A percentile compares a stretch with the other conserved stretches of the same genome.
These are phyloP conservation scores for Cryomyces antarcticus DNA, from an alignment of 495 filamentous ascomycete species.

Conservation along the genomic window DNA sequence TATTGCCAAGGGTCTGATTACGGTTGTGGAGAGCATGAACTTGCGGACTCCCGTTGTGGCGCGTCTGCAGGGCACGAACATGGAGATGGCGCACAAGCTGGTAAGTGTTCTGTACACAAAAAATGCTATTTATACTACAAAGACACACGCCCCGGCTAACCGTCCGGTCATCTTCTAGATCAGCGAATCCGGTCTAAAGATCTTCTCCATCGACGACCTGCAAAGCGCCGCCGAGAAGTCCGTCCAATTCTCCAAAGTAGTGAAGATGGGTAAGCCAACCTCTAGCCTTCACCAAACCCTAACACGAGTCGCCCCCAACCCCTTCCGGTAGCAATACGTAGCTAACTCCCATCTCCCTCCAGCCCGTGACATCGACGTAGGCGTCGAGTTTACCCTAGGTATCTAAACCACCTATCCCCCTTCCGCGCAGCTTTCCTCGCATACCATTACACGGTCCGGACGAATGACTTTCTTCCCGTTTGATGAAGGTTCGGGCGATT, in stretches of 20 bases:
- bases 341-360: slow-evolving; percentile 5
- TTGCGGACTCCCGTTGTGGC: slow-evolving; percentile 91
- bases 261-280: slow-evolving; percentile 66
- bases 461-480: too few species aligned
- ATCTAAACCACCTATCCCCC: slow-evolving; percentile 33
- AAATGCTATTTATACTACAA: not conserved
- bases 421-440: too few species aligned
- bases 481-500: too few species aligned
- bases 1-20: slow-evolving; percentile 89
- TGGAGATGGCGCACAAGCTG: slow-evolving; percentile 83
- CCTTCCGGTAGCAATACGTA: too few species aligned
- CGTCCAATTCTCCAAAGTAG: slow-evolving; percentile 95
- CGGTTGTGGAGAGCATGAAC: slow-evolving; percentile 81
- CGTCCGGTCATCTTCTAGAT: slow-evolving; percentile 28
- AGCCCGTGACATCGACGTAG: slow-evolving; percentile 94
- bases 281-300: slow-evolving; percentile 1
- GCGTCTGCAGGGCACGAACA: slow-evolving; percentile 95
- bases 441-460: too few species aligned
- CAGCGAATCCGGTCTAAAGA: slow-evolving; percentile 96
- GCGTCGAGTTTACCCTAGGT: slow-evolving; percentile 89
- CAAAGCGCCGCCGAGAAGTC: slow-evolving; percentile 95
- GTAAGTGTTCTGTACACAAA: slow-evolving; percentile 19
- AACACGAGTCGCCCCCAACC: not conserved
- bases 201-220: slow-evolving; percentile 97
- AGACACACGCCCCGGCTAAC: not conserved